Conservation (phyloP, 2,329 filamentous ascomycete genomes). For the Pseudogymnoascus sp. region DNA sequence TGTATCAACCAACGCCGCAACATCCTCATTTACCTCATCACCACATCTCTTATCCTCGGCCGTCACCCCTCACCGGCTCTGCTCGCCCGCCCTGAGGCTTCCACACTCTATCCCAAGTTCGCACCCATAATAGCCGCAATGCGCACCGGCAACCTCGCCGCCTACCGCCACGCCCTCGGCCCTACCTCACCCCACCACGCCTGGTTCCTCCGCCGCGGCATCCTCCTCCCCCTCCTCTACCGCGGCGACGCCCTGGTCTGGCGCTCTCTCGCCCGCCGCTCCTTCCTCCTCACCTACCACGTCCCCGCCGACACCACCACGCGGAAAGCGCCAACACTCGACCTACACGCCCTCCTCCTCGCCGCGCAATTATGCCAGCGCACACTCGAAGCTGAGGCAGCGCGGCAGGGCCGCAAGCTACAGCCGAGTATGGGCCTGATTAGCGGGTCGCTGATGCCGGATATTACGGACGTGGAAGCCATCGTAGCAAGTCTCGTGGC, state of each 20-base stretch:
- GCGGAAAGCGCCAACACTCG: slow-evolving; percentile 65
- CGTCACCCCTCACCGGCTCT: slow-evolving; percentile 67
- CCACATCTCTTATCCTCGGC: slow-evolving; percentile 76
- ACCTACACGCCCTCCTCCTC: slow-evolving; percentile 60
- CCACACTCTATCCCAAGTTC: slow-evolving; percentile 59
- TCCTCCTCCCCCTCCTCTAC: slow-evolving; percentile 69
- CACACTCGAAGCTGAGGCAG: slow-evolving; percentile 38
- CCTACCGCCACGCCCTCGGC: slow-evolving; percentile 64
- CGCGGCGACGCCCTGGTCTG: slow-evolving; percentile 76
- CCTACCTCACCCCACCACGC: slow-evolving; percentile 45
- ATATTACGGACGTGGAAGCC: slow-evolving; percentile 64
- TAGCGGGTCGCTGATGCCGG: slow-evolving; percentile 55
- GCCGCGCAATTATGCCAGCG: slow-evolving; percentile 60
- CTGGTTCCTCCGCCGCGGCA: slow-evolving; percentile 70
- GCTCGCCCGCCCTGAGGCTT: slow-evolving; percentile 63
- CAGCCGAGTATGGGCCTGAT: slow-evolving; percentile 53
- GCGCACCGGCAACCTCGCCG: slow-evolving; percentile 63
- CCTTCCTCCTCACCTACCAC: slow-evolving; percentile 73
- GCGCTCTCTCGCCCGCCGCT: slow-evolving; percentile 71
- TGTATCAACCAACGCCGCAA: slow-evolving; percentile 68
- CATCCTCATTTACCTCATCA: slow-evolving; percentile 78
- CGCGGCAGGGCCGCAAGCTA: slow-evolving; percentile 38
- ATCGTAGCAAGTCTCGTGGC: slow-evolving; percentile 69
- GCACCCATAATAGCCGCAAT: slow-evolving; percentile 67
- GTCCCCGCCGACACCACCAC: slow-evolving; percentile 51